phyloP scores from a whole-genome alignment of 768 basidiomycete species.

The Russula sp. region DNA sequence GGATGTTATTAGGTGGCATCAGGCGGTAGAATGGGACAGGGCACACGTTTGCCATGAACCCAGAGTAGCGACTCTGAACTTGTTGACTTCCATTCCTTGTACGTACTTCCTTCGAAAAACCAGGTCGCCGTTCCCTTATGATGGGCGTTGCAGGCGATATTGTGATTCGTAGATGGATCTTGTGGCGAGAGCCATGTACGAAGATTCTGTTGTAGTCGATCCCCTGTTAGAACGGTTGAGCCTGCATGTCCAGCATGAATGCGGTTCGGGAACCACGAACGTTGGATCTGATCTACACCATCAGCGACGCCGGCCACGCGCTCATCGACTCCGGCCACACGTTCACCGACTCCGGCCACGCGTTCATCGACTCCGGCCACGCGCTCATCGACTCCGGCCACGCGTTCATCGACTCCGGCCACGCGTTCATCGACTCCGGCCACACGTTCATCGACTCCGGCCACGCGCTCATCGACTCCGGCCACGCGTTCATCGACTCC shows the following conservation, averaged over 20 bases:
- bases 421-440: no score
- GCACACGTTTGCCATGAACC: constrained; percentile 13
- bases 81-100: constrained; percentile 3
- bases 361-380: no score
- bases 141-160: background rate
- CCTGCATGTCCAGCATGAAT: background rate
- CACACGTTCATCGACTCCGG: no score
- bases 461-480: no score
- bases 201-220: background rate
- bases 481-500: no score
- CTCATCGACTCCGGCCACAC: no score
- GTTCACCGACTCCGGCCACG: no score
- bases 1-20: background rate
- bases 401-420: no score
- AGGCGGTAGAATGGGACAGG: background rate
- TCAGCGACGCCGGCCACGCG: no score
- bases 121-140: constrained; percentile 5
- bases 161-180: constrained; percentile 7
- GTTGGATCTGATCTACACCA: no score
- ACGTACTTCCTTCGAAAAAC: background rate
- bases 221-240: background rate
- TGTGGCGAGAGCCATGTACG: constrained; percentile 12
- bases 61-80: constrained; percentile 1
- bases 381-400: no score
- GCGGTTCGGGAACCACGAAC: background rate